Conservation (phyloP, 352 stramenopile species). For the Phytopythium cucurbitacearum region DNA sequence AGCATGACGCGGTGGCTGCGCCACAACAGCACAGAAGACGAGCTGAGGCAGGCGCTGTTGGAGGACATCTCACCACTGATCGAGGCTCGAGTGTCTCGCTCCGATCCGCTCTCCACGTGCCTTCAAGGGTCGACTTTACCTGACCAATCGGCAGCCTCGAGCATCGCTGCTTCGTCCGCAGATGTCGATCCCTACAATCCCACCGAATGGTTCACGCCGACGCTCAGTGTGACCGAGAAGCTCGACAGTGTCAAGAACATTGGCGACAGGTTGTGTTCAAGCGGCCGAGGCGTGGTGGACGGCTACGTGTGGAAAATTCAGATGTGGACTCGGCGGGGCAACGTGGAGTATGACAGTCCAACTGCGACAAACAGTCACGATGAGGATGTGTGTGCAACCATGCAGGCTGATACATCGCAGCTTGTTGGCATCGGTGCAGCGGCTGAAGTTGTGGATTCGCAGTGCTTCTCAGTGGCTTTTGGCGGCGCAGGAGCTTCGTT, state of each 20-base stretch:
- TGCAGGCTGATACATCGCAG: constrained; percentile 35
- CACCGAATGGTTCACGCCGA: constrained; percentile 55
- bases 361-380: constrained; percentile 35
- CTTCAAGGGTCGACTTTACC: constrained; percentile 56
- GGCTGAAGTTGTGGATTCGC: constrained; percentile 56
- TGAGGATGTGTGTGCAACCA: constrained; percentile 19
- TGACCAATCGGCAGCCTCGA: constrained; percentile 35
- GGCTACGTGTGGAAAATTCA: constrained; percentile 91
- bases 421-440: constrained; percentile 51
- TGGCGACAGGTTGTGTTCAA: constrained; percentile 72
- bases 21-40: constrained; percentile 62
- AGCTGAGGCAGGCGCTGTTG: constrained; percentile 47
- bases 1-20: constrained; percentile 48
- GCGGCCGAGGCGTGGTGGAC: constrained; percentile 71
- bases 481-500: constrained; percentile 79
- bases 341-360: constrained; percentile 73
- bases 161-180: constrained; percentile 19
- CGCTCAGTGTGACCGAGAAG: constrained; percentile 26
- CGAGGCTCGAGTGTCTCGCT: constrained; percentile 68
- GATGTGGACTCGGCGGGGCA: constrained; percentile 85
- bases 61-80: constrained; percentile 48
- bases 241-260: constrained; percentile 47
- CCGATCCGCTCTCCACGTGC: constrained; percentile 45
- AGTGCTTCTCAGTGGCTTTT: constrained; percentile 89
- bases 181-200: constrained; percentile 29